These are phyloP conservation scores for Kewa caespitosa DNA, from an alignment of 179 eudicot species.

Conservation along the genomic window DNA sequence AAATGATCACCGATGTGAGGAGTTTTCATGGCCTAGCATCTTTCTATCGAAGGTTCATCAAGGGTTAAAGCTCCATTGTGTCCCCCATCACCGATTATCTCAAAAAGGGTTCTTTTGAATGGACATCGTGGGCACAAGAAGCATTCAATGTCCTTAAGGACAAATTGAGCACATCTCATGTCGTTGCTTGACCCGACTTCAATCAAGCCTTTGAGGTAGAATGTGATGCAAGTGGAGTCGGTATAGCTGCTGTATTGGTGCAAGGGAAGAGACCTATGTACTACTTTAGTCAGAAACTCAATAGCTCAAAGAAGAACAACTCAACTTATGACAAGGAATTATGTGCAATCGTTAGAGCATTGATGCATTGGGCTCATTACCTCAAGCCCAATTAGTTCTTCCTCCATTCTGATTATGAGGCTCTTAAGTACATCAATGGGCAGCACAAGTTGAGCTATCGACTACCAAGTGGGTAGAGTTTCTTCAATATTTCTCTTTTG, in stretches of 20 bases:
- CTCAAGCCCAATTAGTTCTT: not conserved
- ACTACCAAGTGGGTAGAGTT: constrained; percentile 1
- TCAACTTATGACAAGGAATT: not conserved
- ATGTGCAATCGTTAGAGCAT: not conserved
- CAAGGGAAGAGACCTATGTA: not conserved
- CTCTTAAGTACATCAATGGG: not conserved
- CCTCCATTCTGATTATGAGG: not conserved
- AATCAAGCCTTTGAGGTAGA: not conserved
- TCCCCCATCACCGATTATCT: not conserved
- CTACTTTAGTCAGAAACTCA: not conserved
- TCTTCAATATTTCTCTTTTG: not conserved
- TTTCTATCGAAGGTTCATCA: not conserved
- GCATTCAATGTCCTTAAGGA: not conserved
- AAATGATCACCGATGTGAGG: not conserved
- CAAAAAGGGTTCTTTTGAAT: not conserved
- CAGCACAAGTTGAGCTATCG: not conserved
- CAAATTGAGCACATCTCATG: not conserved
- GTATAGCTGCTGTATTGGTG: not conserved
- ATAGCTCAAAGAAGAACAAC: not conserved
- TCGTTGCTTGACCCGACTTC: not conserved
- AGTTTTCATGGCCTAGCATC: not conserved
- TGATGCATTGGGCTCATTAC: not conserved
- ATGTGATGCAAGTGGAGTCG: not conserved
- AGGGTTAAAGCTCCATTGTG: not conserved
- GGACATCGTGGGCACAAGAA: not conserved